Percentiles rank a stretch among this genome's conserved stretches.
These are phyloP conservation scores for Lactifluus subvellereus DNA, from an alignment of 768 basidiomycete genomes.

Conservation along the genomic window DNA sequence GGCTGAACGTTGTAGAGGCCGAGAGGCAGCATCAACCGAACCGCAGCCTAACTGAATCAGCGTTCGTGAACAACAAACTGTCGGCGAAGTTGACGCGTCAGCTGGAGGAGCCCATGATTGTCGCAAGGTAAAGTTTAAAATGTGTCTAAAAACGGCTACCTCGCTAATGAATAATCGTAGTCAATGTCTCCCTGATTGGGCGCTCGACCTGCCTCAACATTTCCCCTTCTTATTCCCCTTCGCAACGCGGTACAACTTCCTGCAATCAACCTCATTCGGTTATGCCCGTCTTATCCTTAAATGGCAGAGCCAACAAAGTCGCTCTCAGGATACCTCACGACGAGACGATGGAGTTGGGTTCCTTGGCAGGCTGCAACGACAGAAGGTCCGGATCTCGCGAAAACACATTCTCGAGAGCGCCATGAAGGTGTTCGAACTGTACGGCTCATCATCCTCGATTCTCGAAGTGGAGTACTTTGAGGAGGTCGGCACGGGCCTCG, in stretches of 20 bases:
- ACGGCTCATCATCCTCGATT: conserved; percentile 89
- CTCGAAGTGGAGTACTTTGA: conserved; percentile 99
- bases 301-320: conserved; percentile 85
- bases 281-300: conserved; percentile 93
- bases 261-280: conserved; percentile 96
- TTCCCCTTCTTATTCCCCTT: conserved; percentile 99
- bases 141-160: background rate
- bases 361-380: conserved; percentile 86
- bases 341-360: conserved; percentile 90
- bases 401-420: conserved; percentile 94
- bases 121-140: conserved; percentile 66
- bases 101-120: conserved; percentile 97
- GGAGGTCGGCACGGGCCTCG: conserved; percentile 96
- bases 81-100: conserved; percentile 97
- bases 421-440: conserved; percentile 93
- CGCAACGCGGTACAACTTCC: conserved; percentile 92
- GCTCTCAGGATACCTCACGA: conserved; percentile 71
- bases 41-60: conserved; percentile 64
- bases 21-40: conserved; percentile 55
- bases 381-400: conserved; percentile 95
- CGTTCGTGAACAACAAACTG: conserved; percentile 96
- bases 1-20: conserved; percentile 67
- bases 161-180: conserved; percentile 36
- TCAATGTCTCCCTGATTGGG: conserved; percentile 96
- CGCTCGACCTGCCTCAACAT: conserved; percentile 88